Evolutionary conservation across 306 rosid species (phyloP).

Genomic region (Trifolium fragiferum): DNA sequence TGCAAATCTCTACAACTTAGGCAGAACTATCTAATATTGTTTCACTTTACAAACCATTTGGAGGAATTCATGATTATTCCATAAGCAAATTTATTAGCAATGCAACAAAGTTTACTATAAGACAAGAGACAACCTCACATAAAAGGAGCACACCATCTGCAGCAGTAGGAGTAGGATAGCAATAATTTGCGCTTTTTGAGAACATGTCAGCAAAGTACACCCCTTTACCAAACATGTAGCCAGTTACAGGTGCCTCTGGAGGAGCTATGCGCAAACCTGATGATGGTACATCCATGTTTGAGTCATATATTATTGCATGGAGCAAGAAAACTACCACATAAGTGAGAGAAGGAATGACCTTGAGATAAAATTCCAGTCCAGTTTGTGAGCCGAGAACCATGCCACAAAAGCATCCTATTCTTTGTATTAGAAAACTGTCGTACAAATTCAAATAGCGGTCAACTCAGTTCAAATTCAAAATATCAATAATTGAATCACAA

Average conservation of each 20-base stretch:
- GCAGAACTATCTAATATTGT: slow-evolving; percentile 29
- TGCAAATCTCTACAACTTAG: slow-evolving; percentile 26
- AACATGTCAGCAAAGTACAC: slow-evolving; percentile 98
- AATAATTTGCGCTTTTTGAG: slow-evolving; percentile 98
- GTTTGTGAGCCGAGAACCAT: slow-evolving; percentile 96
- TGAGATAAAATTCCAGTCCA: slow-evolving; percentile 98
- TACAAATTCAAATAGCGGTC: slow-evolving; percentile 29
- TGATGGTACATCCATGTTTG: slow-evolving; percentile 33
- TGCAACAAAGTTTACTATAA: slow-evolving; percentile 13
- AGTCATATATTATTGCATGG: slow-evolving; percentile 34
- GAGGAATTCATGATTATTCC: slow-evolving; percentile 30
- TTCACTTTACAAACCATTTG: slow-evolving; percentile 15
- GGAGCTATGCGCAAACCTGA: slow-evolving; percentile 99
- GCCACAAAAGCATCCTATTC: slow-evolving; percentile 94
- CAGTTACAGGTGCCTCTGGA: slow-evolving; percentile 93
- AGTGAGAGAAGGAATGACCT: slow-evolving; percentile 58
- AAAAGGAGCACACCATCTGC: slow-evolving; percentile 84
- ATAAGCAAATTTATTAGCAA: slow-evolving; percentile 20
- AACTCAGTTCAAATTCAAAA: slow-evolving; percentile 31
- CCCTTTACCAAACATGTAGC: slow-evolving; percentile 98
- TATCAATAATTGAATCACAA: slow-evolving; percentile 26
- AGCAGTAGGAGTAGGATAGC: slow-evolving; percentile 62
- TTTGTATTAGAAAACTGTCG: slow-evolving; percentile 70
- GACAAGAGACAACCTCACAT: slow-evolving; percentile 78
- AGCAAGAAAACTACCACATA: slow-evolving; percentile 12